These are phyloP conservation scores for Acephala macrosclerotiorum DNA, from an alignment of 2,329 filamentous ascomycete species.

Conservation along the genomic window DNA sequence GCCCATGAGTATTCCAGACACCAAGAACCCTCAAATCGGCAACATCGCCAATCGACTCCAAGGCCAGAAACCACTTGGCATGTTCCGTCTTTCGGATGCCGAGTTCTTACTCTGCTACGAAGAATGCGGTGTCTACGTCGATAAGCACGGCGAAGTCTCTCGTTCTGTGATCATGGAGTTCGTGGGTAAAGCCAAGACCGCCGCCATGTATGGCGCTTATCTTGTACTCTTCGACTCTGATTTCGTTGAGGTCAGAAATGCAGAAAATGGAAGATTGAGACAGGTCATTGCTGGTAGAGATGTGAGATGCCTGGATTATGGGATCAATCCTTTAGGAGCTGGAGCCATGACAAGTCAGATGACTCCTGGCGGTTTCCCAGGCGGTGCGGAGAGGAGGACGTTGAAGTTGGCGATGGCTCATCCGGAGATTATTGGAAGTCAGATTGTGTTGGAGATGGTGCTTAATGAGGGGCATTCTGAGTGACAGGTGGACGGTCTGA, in stretches of 20 bases:
- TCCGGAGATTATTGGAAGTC: conserved; percentile 82
- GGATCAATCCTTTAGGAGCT: conserved; percentile 62
- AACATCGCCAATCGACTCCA: conserved; percentile 86
- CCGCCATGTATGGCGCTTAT: conserved; percentile 91
- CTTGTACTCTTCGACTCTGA: conserved; percentile 93
- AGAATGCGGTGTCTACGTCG: conserved; percentile 96
- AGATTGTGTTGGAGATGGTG: conserved; percentile 90
- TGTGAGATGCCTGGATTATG: conserved; percentile 89
- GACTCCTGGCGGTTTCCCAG: conserved; percentile 36
- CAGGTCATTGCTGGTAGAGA: conserved; percentile 95
- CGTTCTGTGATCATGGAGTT: conserved; percentile 98
- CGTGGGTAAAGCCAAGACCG: conserved; percentile 87
- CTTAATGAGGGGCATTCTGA: conserved; percentile 81
- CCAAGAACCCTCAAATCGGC: conserved; percentile 78
- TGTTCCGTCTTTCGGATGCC: conserved; percentile 93
- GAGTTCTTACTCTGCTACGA: conserved; percentile 95
- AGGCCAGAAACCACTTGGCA: conserved; percentile 86
- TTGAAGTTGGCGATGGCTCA: conserved; percentile 97
- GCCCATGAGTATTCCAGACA: conserved; percentile 90
- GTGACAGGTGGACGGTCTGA: conserved; percentile 27
- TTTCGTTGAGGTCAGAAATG: conserved; percentile 96
- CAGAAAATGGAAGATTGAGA: conserved; percentile 89
- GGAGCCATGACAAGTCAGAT: conserved; percentile 48
- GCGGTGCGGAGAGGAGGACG: conserved; percentile 65
- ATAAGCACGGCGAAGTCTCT: conserved; percentile 96